Base-by-base conservation (phyloP, 306 rosid species). In the Ormosia semicastrata region DNA sequence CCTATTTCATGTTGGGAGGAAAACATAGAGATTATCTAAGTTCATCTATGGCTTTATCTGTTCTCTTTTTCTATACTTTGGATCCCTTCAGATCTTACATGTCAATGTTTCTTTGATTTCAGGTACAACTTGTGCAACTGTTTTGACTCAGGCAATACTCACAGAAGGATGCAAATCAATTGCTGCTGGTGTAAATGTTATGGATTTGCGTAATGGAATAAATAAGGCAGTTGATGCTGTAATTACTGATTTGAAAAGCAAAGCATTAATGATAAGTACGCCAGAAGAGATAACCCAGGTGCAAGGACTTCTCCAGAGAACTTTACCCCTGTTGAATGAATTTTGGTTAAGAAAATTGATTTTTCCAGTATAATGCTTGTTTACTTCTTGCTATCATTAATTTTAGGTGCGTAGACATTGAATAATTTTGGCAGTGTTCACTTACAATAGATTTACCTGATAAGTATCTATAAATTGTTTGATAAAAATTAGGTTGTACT, bases 111-210 rank as follows among this genome's bases (percentile, higher is more conserved):
- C 46, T 50, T 83, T 86, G 71, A 39, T 81, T 85, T 59, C 91
- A 95, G 99, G 98, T 85, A 95, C 99, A 68, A 95, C 99, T 43
- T 93, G 98, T 90, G 98, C 99, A 57, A 92, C 98, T 65, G 94
- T 95, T 83, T 81, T 95, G 80, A 90, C 97, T 62, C 98, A 92
- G 87, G 98, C 99, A 72, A 92, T 95, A 85, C 98, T 95, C 67
- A 85, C 58, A 1, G 98, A 93, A 88, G 98, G 99, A 57, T 93
- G 97, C 86, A 93, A 93, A 83, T 93, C 99, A 50, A 78, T 92
- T 83, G 98, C 99, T 85, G 92, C 96, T 3, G 99, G 99, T 67
- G 90, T 91, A 66, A 95, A 88, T 87, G 98, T 87, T 76, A 95
- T 95, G 97, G 99, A 95, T 81, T 86, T 95, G 76, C 93, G 98